Evolutionary conservation across 164 flowering plant species (phyloP), one percentile per base, ranked within the genome.

Genomic region (Saururus chinensis): DNA sequence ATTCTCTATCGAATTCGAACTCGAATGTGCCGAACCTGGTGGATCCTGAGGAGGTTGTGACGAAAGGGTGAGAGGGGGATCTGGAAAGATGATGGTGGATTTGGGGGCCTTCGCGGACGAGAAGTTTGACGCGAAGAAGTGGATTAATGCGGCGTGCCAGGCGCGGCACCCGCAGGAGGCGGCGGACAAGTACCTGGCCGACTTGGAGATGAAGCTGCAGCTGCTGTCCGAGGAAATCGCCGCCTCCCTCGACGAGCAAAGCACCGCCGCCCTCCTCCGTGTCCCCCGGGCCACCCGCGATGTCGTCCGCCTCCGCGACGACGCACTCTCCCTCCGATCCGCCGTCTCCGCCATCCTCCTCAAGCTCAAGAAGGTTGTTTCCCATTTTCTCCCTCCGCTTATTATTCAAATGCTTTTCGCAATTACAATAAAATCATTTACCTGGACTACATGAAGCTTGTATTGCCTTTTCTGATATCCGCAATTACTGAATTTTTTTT

Each of bases 271-370:
- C 23, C 73, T 95, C 65, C 87, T 89, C 57, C 96, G 98, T 19
- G 89, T 95, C 22, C 99, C 99, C 0, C 95, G 97, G 45, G 96
- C 99, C 71, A 84, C 84, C 40, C 95, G 99, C 26, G 97, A 95
- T 64, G 89, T 90, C 68, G 65, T 91, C 58, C 93, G 98, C 66
- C 82, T 91, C 66, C 93, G 96, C 23, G 97, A 95, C 30, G 97
- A 95, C 57, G 93, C 99, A 40, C 68, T 83, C 16, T 86, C 96
- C 9, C 83, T 95, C 58, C 93, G 99, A 25, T 63, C 72, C 40
- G 79, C 93, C 16, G 86, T 91, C 62, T 82, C 90, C 54, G 76
- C 81, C 24, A 91, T 91, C 71, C 84, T 91, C 67, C 81, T 66
- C 26, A 85, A 80, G 72, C 92, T 95, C 63, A 86, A 83, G 70